Base-by-base conservation (phyloP, 2,329 filamentous ascomycete genomes). In the Epichloe sylvatica region DNA sequence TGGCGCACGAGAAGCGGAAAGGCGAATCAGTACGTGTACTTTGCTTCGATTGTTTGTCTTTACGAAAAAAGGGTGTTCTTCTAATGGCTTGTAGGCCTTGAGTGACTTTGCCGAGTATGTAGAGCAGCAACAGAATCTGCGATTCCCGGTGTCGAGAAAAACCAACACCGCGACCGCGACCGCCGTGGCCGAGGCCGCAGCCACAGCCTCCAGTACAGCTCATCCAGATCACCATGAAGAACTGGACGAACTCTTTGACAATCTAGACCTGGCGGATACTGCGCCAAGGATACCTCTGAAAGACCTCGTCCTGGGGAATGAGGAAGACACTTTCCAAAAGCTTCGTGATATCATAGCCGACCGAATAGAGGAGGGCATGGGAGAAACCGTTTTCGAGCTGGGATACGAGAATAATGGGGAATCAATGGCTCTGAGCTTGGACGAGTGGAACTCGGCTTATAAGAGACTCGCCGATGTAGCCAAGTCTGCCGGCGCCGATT, bases 91-190 rank as follows among this genome's bases (percentile, higher is more conserved):
- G 36, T 37, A 57, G 76, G 90, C 91, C 12, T 76, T 98, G 50
- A 92, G 86, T 71, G 92, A 97, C 60, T 98, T 98, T 64, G 89
- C 90, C 66, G 92, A 98, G 61, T 97, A 96, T 61, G 92, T 96
- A 56, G 89, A 97, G 67, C 85, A 89, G 64, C 90, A 97, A 65
- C 92, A 97, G 67, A 81, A 82, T 13, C 68, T 83, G 46, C 82
- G 85, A 50, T 82, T 80, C 57, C 77, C 77, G 2, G 63, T 62
- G 41, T 61, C 70, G 36, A 56, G 61, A 35, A 50, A 53, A 19
- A 46, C 57, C 15, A 49, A 60, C 3, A 47, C 25, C 8, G 25
- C 25, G 9, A 30, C 30, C 9, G 30, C 30, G 30, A 30, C 30
- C 30, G 25, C 25, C 19, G 19, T 19, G 19, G 19, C 19, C 19